phyloP scores from a whole-genome alignment of 768 basidiomycete species.

The Roridomyces roridus region DNA sequence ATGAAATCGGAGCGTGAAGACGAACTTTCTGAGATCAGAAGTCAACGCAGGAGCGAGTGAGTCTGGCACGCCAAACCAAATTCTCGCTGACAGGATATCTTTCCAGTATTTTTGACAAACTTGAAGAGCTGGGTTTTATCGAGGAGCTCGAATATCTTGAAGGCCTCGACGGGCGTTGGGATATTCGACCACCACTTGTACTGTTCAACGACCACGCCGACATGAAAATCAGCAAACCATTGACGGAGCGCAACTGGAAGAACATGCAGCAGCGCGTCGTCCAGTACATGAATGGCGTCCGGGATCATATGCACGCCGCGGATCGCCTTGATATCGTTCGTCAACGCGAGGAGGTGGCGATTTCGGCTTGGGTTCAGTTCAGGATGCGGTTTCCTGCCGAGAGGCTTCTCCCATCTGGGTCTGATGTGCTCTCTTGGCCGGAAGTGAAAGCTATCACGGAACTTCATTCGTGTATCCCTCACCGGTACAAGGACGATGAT shows the following conservation, averaged over 20 bases:
- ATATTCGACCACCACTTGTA: not conserved
- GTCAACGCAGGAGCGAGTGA: slow-evolving; percentile 17
- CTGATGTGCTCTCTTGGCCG: slow-evolving; percentile 30
- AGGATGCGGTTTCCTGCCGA: slow-evolving; percentile 22
- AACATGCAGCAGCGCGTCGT: slow-evolving; percentile 34
- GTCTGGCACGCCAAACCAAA: slow-evolving; percentile 5
- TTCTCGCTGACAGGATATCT: not conserved
- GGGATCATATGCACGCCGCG: slow-evolving; percentile 22
- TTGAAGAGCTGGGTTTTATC: slow-evolving; percentile 24
- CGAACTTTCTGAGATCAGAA: slow-evolving; percentile 17
- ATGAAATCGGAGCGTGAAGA: slow-evolving; percentile 9
- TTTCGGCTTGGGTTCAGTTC: slow-evolving; percentile 30
- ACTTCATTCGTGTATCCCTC: slow-evolving; percentile 7
- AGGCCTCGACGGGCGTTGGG: not conserved
- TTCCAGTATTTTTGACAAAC: slow-evolving; percentile 19
- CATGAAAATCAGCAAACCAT: slow-evolving; percentile 22
- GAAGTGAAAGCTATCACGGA: slow-evolving; percentile 24
- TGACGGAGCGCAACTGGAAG: slow-evolving; percentile 31
- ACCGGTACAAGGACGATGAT: not conserved
- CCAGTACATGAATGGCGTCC: slow-evolving; percentile 32
- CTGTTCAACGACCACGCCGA: slow-evolving; percentile 24
- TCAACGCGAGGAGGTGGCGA: slow-evolving; percentile 24
- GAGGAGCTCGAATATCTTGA: slow-evolving; percentile 12
- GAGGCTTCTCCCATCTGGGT: slow-evolving; percentile 30
- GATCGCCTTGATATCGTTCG: slow-evolving; percentile 27